Conservation (phyloP, 163 green algal species). For the Chlorella variabilis region DNA sequence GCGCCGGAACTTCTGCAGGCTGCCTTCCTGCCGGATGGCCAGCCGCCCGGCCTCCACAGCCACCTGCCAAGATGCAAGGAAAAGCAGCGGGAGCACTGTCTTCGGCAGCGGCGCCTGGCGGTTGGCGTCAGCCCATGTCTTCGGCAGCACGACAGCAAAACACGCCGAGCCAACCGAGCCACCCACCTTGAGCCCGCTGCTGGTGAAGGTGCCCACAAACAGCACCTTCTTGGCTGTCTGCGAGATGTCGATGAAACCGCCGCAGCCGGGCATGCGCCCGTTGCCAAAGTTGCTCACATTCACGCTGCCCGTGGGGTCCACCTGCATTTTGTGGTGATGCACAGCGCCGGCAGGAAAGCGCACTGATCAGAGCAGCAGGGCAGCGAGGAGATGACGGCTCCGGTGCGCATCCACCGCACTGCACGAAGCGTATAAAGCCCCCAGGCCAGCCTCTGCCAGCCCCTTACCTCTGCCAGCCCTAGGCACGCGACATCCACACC, state of each 20-base stretch:
- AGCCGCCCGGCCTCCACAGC: constrained; percentile 45
- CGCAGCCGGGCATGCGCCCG: constrained; percentile 58
- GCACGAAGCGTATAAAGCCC: neutral
- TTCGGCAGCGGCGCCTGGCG: neutral
- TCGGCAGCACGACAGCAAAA: neutral
- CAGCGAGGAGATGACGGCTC: neutral
- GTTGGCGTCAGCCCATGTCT: neutral
- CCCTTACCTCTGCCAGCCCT: constrained; percentile 55
- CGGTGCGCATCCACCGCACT: neutral
- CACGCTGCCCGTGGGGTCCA: constrained; percentile 54
- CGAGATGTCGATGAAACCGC: constrained; percentile 71
- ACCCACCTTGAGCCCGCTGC: constrained; percentile 57
- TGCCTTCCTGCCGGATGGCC: constrained; percentile 53
- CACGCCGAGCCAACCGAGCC: neutral
- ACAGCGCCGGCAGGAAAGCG: neutral
- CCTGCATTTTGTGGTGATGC: constrained; percentile 18
- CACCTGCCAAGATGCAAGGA: constrained; percentile 25
- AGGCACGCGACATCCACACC: constrained; percentile 60
- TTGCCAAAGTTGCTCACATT: constrained; percentile 54
- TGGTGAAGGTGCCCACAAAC: constrained; percentile 64
- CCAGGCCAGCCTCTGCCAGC: neutral
- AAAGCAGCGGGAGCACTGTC: no score
- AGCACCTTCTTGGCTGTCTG: constrained; percentile 57
- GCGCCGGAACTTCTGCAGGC: constrained; percentile 51
- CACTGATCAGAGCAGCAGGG: no score